A percentile compares a stretch with the other conserved stretches of the same genome.
These are phyloP conservation scores for Didymella pomorum DNA, from an alignment of 2,329 filamentous ascomycete genomes.

Conservation along the genomic window DNA sequence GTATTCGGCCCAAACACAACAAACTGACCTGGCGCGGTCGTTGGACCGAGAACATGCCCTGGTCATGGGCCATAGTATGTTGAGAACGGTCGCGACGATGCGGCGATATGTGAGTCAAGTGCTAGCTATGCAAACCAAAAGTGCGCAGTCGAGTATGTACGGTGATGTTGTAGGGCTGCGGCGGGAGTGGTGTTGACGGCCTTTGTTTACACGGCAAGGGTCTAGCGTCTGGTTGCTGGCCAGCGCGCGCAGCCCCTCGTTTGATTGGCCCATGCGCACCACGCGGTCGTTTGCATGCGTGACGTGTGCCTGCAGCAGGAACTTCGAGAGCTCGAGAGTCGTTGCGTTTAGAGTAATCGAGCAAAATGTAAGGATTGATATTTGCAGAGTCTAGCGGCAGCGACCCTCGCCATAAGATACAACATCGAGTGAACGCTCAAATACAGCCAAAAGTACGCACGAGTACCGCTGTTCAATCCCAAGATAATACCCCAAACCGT, in stretches of 20 bases:
- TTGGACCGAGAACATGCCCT: conserved; percentile 87
- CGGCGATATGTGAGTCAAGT: not conserved
- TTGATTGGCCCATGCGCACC: conserved; percentile 8
- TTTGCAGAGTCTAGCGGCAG: conserved; percentile 23
- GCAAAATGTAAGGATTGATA: conserved; percentile 12
- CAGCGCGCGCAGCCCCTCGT: conserved; percentile 20
- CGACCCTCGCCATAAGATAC: conserved; percentile 24
- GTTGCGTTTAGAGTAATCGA: not conserved
- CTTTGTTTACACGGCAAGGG: conserved; percentile 42
- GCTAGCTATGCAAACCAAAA: not conserved
- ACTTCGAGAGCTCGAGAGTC: not conserved
- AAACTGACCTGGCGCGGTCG: conserved; percentile 83
- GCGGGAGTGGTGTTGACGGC: conserved; percentile 33
- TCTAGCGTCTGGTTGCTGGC: conserved; percentile 32
- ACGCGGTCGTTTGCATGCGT: conserved; percentile 5
- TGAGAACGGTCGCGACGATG: not conserved
- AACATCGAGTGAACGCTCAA: conserved; percentile 32
- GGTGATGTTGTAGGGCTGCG: conserved; percentile 21
- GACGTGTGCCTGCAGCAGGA: conserved; percentile 1
- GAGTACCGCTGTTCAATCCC: conserved; percentile 25
- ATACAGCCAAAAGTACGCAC: conserved; percentile 21
- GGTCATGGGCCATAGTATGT: conserved; percentile 46
- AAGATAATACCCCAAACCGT: conserved; percentile 27
- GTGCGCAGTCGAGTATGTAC: conserved; percentile 6
- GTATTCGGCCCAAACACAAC: conserved; percentile 10